Evolutionary conservation across 768 basidiomycete species (phyloP).

Genomic region (Hirschioporus abietinus): DNA sequence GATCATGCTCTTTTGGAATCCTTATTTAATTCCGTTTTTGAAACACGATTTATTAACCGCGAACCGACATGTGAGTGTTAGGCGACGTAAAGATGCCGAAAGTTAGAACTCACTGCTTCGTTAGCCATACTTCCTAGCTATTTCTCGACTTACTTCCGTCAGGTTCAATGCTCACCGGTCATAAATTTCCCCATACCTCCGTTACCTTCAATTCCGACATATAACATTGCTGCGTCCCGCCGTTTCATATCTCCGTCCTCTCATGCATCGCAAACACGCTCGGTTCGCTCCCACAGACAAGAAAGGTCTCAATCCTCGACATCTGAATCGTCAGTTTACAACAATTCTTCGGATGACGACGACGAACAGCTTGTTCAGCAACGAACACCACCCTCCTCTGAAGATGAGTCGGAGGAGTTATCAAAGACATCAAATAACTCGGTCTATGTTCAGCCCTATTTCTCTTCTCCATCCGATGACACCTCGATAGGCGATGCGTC

Average conservation of each 20-base stretch:
- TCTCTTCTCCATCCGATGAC: constrained; percentile 2
- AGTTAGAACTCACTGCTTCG: background rate
- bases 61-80: constrained; percentile 54
- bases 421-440: background rate
- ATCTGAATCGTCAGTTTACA: background rate
- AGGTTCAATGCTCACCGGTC: constrained; percentile 55
- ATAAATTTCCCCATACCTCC: constrained; percentile 67
- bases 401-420: background rate
- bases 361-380: background rate
- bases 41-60: constrained; percentile 66
- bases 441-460: constrained; percentile 1
- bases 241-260: background rate
- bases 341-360: background rate
- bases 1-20: constrained; percentile 70
- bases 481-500: background rate
- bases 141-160: constrained; percentile 67
- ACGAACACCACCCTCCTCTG: constrained; percentile 1
- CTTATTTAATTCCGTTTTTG: constrained; percentile 60
- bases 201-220: constrained; percentile 48
- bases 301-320: background rate
- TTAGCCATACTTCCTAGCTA: constrained; percentile 63
- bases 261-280: background rate
- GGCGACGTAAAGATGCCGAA: background rate
- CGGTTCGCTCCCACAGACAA: background rate
- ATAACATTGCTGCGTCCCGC: background rate